These are phyloP conservation scores for Fusarium sterilihyphosum DNA, from an alignment of 2,329 filamentous ascomycete genomes.

Conservation along the genomic window DNA sequence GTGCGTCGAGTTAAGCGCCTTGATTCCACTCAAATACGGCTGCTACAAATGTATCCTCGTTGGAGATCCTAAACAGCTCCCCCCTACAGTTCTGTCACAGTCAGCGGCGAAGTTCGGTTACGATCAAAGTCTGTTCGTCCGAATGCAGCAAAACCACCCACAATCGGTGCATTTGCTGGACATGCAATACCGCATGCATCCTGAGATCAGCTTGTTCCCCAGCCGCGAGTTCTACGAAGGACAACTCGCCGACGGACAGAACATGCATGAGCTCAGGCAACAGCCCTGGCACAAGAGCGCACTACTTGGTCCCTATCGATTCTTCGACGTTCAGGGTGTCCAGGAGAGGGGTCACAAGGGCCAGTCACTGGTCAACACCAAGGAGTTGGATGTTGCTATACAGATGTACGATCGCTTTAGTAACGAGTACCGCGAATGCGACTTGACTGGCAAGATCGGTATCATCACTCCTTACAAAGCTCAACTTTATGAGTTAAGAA, in stretches of 20 bases:
- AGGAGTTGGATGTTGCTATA: slow-evolving; percentile 87
- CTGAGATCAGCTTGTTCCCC: slow-evolving; percentile 91
- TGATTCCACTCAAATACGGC: slow-evolving; percentile 97
- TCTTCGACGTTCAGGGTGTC: slow-evolving; percentile 94
- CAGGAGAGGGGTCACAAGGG: slow-evolving; percentile 84
- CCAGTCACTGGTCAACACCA: slow-evolving; percentile 88
- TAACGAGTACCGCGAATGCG: slow-evolving; percentile 73
- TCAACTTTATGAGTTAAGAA: slow-evolving; percentile 82
- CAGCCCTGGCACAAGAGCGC: slow-evolving; percentile 87
- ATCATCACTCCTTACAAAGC: slow-evolving; percentile 99
- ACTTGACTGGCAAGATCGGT: slow-evolving; percentile 86
- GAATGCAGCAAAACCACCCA: slow-evolving; percentile 94
- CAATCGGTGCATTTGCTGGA: slow-evolving; percentile 93
- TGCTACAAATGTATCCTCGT: slow-evolving; percentile 97
- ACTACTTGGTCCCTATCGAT: slow-evolving; percentile 90
- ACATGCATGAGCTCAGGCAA: slow-evolving; percentile 80
- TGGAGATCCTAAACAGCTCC: slow-evolving; percentile 96
- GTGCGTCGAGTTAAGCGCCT: slow-evolving; percentile 94
- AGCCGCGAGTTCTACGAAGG: slow-evolving; percentile 93
- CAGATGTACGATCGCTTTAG: slow-evolving; percentile 83
- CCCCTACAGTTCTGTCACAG: slow-evolving; percentile 93
- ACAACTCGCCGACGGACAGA: slow-evolving; percentile 81
- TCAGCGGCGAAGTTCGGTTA: slow-evolving; percentile 93
- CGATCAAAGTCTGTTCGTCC: slow-evolving; percentile 97
- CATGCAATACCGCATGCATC: slow-evolving; percentile 99